Evolutionary conservation across 75 land plant species (phyloP).

Genomic region (Cunninghamia lanceolata): DNA sequence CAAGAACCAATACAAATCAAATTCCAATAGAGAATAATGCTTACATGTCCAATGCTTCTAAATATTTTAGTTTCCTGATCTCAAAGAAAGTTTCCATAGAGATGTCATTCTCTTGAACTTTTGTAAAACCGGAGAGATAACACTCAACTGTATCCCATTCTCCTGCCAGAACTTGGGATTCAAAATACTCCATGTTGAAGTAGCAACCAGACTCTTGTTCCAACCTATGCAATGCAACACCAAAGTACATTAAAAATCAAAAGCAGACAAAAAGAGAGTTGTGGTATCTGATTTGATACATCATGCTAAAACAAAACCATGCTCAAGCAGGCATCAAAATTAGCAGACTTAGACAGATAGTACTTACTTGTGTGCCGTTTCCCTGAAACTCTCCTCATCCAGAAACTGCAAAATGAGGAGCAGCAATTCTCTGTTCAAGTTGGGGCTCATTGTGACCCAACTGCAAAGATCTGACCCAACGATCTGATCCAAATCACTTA

Average conservation of each 20-base stretch:
- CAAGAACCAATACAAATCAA: neutral
- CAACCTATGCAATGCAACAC: neutral
- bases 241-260: neutral
- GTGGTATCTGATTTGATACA: neutral
- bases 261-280: neutral
- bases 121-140: conserved; percentile 2
- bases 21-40: neutral
- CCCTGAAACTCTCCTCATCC: neutral
- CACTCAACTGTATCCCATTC: conserved; percentile 12
- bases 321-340: neutral
- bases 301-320: neutral
- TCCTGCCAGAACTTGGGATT: conserved; percentile 4
- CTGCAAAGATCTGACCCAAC: neutral
- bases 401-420: neutral
- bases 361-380: neutral
- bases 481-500: neutral
- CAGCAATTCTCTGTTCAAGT: neutral
- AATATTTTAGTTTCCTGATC: neutral
- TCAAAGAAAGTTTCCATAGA: neutral
- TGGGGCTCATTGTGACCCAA: neutral
- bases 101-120: neutral
- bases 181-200: conserved; percentile 7
- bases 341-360: no score
- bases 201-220: neutral
- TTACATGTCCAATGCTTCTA: neutral